A percentile compares a stretch with the other conserved stretches of the same genome.
These are phyloP conservation scores for Saccharomycopsis sp. DNA, from an alignment of 805 yeast genomes.

Conservation along the genomic window DNA sequence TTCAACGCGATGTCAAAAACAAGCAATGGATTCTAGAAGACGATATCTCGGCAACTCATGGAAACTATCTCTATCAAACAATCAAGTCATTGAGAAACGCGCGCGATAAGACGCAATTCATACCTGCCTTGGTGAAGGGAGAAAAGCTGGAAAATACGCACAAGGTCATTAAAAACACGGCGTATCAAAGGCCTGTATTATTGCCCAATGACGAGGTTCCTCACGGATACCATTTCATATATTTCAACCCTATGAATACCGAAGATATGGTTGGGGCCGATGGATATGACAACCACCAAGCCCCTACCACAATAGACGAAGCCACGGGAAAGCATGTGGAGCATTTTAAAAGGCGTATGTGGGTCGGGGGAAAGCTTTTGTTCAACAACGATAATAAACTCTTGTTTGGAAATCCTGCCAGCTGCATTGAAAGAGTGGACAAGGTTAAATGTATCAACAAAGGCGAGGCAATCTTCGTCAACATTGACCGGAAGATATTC, in stretches of 20 bases:
- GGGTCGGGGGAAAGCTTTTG: constrained; percentile 66
- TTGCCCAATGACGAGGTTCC: constrained; percentile 26
- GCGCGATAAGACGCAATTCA: no score
- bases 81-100: constrained; percentile 1
- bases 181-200: not conserved
- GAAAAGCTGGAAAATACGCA: not conserved
- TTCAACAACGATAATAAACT: constrained; percentile 31
- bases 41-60: constrained; percentile 19
- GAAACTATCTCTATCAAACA: constrained; percentile 9
- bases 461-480: constrained; percentile 40
- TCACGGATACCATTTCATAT: constrained; percentile 60
- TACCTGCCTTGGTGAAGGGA: not conserved
- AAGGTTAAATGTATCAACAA: constrained; percentile 29
- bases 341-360: constrained; percentile 57
- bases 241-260: constrained; percentile 51
- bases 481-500: constrained; percentile 44
- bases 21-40: constrained; percentile 17
- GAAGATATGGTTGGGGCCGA: constrained; percentile 50
- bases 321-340: constrained; percentile 22
- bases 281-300: constrained; percentile 77
- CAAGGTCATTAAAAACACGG: not conserved
- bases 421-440: constrained; percentile 48
- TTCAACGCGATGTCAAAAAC: constrained; percentile 9
- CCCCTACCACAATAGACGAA: constrained; percentile 38
- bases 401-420: constrained; percentile 32